Evolutionary conservation across 805 yeast species (phyloP).

Genomic region (Nakazawaea peltata): DNA sequence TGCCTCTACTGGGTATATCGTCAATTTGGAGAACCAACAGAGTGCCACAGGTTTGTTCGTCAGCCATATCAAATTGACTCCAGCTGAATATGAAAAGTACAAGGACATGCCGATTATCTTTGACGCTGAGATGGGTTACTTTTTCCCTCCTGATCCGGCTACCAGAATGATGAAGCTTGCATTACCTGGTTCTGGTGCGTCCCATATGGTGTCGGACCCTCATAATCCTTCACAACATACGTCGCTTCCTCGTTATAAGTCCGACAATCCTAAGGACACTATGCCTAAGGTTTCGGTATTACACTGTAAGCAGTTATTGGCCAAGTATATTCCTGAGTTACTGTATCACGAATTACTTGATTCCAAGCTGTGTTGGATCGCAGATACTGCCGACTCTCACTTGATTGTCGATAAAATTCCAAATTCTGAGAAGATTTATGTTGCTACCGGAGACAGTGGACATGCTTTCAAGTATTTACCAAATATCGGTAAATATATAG

Average conservation of each 20-base stretch:
- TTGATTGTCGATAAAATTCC: constrained; percentile 34
- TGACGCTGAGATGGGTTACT: constrained; percentile 37
- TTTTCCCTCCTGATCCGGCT: constrained; percentile 40
- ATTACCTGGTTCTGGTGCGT: constrained; percentile 27
- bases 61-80: constrained; percentile 29
- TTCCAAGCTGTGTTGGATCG: constrained; percentile 29
- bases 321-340: constrained; percentile 30
- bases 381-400: constrained; percentile 33
- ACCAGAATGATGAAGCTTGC: constrained; percentile 31
- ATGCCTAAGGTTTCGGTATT: constrained; percentile 25
- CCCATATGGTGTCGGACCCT: constrained; percentile 15
- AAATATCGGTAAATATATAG: constrained; percentile 34
- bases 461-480: constrained; percentile 41
- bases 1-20: constrained; percentile 28
- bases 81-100: constrained; percentile 26
- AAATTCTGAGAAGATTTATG: constrained; percentile 19
- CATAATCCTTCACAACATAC: constrained; percentile 11
- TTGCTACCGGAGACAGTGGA: constrained; percentile 43
- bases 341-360: constrained; percentile 25
- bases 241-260: constrained; percentile 30
- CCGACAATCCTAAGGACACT: constrained; percentile 25
- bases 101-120: constrained; percentile 35
- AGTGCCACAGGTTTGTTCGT: constrained; percentile 32
- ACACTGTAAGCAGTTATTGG: constrained; percentile 24
- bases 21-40: constrained; percentile 24